Evolutionary conservation across 1,139 yeast species (phyloP), one percentile per base, ranked within the genome.

Genomic region (Blastobotrys persicus): DNA sequence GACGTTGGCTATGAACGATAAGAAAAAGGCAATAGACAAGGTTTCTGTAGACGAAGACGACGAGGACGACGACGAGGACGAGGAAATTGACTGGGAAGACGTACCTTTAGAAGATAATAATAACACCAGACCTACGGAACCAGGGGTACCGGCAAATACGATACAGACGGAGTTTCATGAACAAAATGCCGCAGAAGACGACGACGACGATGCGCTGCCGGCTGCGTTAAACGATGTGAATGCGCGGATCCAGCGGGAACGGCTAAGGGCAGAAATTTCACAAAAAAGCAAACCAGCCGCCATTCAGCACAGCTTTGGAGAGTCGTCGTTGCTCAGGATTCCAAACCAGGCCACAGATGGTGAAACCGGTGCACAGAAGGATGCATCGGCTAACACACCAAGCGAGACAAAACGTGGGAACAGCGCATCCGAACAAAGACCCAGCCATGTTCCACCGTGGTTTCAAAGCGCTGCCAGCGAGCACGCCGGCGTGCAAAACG

Each of bases 1-100:
- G 91, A 81, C 94, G 0, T 69, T 94, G 39, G 81, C 94, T 0
- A 72, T 92, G 44, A 77, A 74, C 2, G 31, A n/a, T n/a, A n/a
- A 31, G 37, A 48, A 44, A 42, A 52, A 39, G 31, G 52, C 42
- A 35, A 51, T 53, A 6, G 57, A 54, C 19, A 52, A 49, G 28
- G 61, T 9, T 4, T 56, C 58, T 28, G 62, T 62, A 38, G 62
- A 68, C 48, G 46, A 60, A 55, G 46, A 61, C 47, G 52, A 44
- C 14, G 47, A 55, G 7, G 69, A 61, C 2, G 73, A 64, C 1
- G 70, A 62, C 9, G 72, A 68, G 4, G 73, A 70, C 12, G 76
- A 72, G 20, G 81, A 76, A 45, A 67, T 70, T 14, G 86, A 80
- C 32, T 83, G 85, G 78, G 88, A 83, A 55, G 88, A 83, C 52